These are phyloP conservation scores for Eutrema yunnanense DNA, from an alignment of 345 rosid species.

Conservation along the genomic window DNA sequence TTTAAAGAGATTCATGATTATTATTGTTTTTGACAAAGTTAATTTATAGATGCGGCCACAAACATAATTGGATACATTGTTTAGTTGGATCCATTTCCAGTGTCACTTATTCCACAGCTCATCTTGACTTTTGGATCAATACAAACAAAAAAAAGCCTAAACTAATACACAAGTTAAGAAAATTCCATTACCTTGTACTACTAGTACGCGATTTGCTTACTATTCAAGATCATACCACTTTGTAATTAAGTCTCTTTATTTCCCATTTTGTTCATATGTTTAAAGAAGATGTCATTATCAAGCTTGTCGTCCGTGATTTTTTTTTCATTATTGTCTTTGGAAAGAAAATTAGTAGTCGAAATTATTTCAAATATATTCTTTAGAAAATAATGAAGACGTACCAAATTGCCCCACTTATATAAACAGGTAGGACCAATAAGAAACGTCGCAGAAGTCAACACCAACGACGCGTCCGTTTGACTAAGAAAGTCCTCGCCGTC, in stretches of 20 bases:
- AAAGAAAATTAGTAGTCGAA: background rate
- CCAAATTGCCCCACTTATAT: background rate
- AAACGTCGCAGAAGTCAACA: slow-evolving; percentile 9
- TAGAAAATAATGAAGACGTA: background rate
- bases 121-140: background rate
- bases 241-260: too few relatives aligned
- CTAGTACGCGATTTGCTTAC: too few relatives aligned
- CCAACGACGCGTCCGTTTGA: slow-evolving; percentile 22
- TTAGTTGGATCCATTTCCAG: background rate
- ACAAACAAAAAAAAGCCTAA: background rate
- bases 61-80: background rate
- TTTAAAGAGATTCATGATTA: too few relatives aligned
- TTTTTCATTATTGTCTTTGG: background rate
- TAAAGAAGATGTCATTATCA: too few relatives aligned
- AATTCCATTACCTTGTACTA: background rate
- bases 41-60: background rate
- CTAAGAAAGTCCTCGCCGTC: slow-evolving; percentile 12
- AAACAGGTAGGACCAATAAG: background rate
- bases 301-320: too few relatives aligned
- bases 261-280: too few relatives aligned
- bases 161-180: background rate
- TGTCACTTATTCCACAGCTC: background rate
- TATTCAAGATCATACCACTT: too few relatives aligned
- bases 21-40: background rate
- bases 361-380: background rate